Evolutionary conservation across 129 eudicot species (phyloP).

Genomic region (Silybum marianum): DNA sequence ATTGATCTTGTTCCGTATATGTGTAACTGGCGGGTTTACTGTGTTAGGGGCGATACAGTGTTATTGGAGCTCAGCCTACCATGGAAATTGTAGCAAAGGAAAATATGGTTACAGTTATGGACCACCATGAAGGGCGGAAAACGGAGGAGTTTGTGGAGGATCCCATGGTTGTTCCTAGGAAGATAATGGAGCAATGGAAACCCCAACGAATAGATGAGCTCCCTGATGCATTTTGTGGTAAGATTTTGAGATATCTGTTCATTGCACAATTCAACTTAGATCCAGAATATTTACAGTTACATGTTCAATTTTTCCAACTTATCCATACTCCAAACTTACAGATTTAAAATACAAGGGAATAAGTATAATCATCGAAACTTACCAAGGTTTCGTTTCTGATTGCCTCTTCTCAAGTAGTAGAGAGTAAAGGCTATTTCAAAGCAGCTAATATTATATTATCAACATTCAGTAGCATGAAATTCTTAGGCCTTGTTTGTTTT

Average conservation of each 20-base stretch:
- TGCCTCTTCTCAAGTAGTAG: conserved; percentile 5
- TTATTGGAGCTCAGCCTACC: conserved; percentile 95
- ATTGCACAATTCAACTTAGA: not conserved
- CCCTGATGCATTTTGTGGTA: conserved; percentile 97
- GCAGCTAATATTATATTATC: too few species aligned
- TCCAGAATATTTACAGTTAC: not conserved
- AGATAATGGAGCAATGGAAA: conserved; percentile 90
- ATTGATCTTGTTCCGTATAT: not conserved
- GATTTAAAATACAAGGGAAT: not conserved
- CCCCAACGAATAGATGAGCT: conserved; percentile 92
- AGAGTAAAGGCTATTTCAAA: not conserved
- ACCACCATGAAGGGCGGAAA: conserved; percentile 66
- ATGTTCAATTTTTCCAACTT: not conserved
- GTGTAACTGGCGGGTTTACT: conserved; percentile 29
- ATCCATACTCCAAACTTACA: conserved; percentile 6
- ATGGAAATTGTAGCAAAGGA: conserved; percentile 99
- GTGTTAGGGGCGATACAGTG: conserved; percentile 93
- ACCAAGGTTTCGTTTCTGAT: not conserved
- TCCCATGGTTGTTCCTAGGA: conserved; percentile 90
- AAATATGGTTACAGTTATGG: conserved; percentile 84
- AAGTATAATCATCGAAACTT: not conserved
- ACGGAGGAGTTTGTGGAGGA: conserved; percentile 85
- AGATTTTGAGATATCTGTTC: conserved; percentile 4
- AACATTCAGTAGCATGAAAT: too few species aligned
- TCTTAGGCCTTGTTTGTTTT: too few species aligned